A percentile compares a stretch with the other conserved stretches of the same genome.
These are phyloP conservation scores for Arthrobotrys sphaeroides DNA, from an alignment of 2,329 filamentous ascomycete genomes.

Conservation along the genomic window DNA sequence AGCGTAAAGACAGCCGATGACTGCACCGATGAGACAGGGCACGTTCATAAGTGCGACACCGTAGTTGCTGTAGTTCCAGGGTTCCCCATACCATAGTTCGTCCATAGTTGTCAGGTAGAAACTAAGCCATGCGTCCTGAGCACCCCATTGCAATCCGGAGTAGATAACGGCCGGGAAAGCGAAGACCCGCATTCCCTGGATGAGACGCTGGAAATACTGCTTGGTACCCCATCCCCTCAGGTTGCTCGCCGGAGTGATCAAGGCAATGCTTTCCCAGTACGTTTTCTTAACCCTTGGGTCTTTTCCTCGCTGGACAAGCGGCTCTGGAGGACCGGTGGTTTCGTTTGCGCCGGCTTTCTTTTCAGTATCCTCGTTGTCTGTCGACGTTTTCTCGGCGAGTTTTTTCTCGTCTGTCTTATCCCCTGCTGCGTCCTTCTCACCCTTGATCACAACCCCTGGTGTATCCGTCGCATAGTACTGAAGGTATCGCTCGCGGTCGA, in stretches of 20 bases:
- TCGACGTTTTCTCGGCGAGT: constrained; percentile 20
- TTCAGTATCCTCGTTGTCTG: constrained; percentile 29
- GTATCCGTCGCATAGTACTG: constrained; percentile 57
- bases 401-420: constrained; percentile 14
- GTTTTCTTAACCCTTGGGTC: constrained; percentile 61
- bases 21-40: constrained; percentile 67
- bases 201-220: constrained; percentile 67
- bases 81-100: constrained; percentile 67
- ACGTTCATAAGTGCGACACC: constrained; percentile 70
- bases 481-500: constrained; percentile 63
- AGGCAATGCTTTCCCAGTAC: constrained; percentile 68
- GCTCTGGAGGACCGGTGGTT: constrained; percentile 43
- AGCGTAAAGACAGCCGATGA: constrained; percentile 69
- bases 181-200: constrained; percentile 69
- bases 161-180: constrained; percentile 69
- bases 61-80: constrained; percentile 68
- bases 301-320: constrained; percentile 48
- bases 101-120: constrained; percentile 70
- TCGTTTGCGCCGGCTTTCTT: constrained; percentile 19
- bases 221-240: constrained; percentile 66
- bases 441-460: constrained; percentile 38
- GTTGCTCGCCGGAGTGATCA: constrained; percentile 69
- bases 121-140: constrained; percentile 70
- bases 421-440: constrained; percentile 43
- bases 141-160: constrained; percentile 69